Evolutionary conservation across 1,284 basidiomycete genomes (phyloP).

Genomic region (Apiotrichum sp.): DNA sequence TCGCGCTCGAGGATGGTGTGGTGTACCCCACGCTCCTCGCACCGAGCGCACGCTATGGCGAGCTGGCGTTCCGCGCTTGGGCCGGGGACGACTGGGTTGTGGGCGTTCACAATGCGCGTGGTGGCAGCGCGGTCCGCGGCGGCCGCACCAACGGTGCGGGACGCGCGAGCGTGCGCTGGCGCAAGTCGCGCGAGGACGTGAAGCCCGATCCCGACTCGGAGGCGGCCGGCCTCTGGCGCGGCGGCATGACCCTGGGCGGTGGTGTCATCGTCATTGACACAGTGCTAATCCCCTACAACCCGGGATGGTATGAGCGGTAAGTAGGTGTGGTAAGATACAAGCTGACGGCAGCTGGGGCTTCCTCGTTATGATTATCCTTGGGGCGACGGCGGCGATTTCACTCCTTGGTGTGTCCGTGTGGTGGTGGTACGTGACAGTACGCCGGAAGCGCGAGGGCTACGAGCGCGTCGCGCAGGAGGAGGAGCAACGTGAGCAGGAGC

Average conservation of each 20-base stretch:
- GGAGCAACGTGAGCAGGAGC: slow-evolving; percentile 7
- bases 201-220: not conserved
- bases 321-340: not conserved
- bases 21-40: slow-evolving; percentile 69
- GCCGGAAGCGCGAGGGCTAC: slow-evolving; percentile 9
- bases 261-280: slow-evolving; percentile 85
- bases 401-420: slow-evolving; percentile 57
- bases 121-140: slow-evolving; percentile 61
- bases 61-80: slow-evolving; percentile 65
- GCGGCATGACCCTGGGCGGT: slow-evolving; percentile 52
- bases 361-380: slow-evolving; percentile 46
- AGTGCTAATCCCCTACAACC: slow-evolving; percentile 76
- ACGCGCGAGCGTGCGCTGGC: slow-evolving; percentile 58
- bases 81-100: slow-evolving; percentile 58
- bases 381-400: slow-evolving; percentile 55
- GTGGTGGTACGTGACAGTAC: slow-evolving; percentile 53
- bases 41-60: slow-evolving; percentile 61
- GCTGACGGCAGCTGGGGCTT: slow-evolving; percentile 32
- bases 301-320: slow-evolving; percentile 64
- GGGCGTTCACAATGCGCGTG: slow-evolving; percentile 84
- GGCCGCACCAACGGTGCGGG: slow-evolving; percentile 76
- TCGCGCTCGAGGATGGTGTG: slow-evolving; percentile 63
- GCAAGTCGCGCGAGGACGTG: slow-evolving; percentile 27
- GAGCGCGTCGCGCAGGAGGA: slow-evolving; percentile 10
- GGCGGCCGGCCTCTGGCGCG: slow-evolving; percentile 26